These are phyloP conservation scores for Ganoderma sinense DNA, from an alignment of 1,284 basidiomycete species.

Conservation along the genomic window DNA sequence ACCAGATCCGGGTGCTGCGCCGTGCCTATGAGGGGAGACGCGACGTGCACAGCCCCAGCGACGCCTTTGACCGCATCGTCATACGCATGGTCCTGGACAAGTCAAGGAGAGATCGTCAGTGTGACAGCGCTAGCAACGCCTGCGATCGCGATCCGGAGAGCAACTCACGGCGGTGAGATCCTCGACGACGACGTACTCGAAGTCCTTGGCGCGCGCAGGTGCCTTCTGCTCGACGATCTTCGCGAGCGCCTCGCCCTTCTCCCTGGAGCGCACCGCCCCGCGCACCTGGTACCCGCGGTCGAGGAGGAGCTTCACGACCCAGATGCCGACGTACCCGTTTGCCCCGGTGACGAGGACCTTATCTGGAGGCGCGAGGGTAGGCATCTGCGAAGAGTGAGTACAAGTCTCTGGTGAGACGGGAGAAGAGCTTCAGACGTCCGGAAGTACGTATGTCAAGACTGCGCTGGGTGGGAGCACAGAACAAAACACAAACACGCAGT, in stretches of 20 bases:
- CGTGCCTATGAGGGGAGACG: neutral
- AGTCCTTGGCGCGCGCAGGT: slow-evolving; percentile 42
- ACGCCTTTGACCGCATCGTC: neutral
- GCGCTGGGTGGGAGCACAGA: neutral
- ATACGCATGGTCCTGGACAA: neutral
- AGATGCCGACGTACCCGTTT: slow-evolving; percentile 49
- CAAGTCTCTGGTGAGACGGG: neutral
- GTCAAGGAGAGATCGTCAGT: neutral
- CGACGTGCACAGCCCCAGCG: neutral
- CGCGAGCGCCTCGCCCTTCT: slow-evolving; percentile 55
- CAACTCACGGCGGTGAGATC: slow-evolving; percentile 57
- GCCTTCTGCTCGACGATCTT: slow-evolving; percentile 51
- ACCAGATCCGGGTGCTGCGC: neutral
- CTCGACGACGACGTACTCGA: slow-evolving; percentile 58
- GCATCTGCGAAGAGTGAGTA: slow-evolving; percentile 20
- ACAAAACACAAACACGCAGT: neutral
- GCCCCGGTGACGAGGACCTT: slow-evolving; percentile 49
- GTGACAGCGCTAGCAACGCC: neutral
- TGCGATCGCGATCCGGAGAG: neutral
- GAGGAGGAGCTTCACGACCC: slow-evolving; percentile 47
- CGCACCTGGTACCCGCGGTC: slow-evolving; percentile 56
- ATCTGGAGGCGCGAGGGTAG: slow-evolving; percentile 31
- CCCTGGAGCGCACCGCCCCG: slow-evolving; percentile 59
- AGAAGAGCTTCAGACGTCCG: neutral
- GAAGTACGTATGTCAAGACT: too few relatives aligned